phyloP scores from a whole-genome alignment of 2,329 filamentous ascomycete species.

The Aspergillus sp. region DNA sequence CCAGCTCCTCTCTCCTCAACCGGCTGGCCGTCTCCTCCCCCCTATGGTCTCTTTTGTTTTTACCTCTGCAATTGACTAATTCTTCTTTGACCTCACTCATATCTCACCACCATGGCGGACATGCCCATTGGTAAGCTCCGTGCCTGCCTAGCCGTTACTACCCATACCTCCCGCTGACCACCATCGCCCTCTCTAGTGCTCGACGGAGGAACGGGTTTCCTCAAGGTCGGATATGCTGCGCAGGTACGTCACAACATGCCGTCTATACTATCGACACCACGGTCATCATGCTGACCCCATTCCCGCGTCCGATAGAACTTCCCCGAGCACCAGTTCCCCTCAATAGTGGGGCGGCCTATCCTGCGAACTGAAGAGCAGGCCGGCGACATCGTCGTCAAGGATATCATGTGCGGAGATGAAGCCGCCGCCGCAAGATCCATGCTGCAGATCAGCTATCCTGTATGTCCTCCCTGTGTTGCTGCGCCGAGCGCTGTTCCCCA shows the following conservation, averaged over 20 bases:
- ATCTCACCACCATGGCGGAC: slow-evolving; percentile 41
- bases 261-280: neutral
- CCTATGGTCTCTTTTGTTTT: slow-evolving; percentile 11
- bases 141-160: slow-evolving; percentile 16
- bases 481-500: slow-evolving; percentile 8
- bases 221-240: slow-evolving; percentile 98
- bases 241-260: slow-evolving; percentile 53
- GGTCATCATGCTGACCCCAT: neutral
- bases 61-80: slow-evolving; percentile 11
- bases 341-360: slow-evolving; percentile 96
- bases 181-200: slow-evolving; percentile 65
- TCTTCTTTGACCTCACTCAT: neutral
- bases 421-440: slow-evolving; percentile 92
- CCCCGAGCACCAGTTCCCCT: slow-evolving; percentile 96
- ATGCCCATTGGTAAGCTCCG: slow-evolving; percentile 47
- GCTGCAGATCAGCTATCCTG: slow-evolving; percentile 96
- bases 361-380: slow-evolving; percentile 90
- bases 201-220: slow-evolving; percentile 98
- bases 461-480: slow-evolving; percentile 39
- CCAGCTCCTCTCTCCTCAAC: neutral
- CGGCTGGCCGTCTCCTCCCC: slow-evolving; percentile 8
- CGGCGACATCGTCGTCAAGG: slow-evolving; percentile 75
- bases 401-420: slow-evolving; percentile 99
- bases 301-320: slow-evolving; percentile 69
- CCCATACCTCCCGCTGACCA: slow-evolving; percentile 8